These are phyloP conservation scores for Arabis alpina DNA, from an alignment of 345 rosid genomes.

Conservation along the genomic window DNA sequence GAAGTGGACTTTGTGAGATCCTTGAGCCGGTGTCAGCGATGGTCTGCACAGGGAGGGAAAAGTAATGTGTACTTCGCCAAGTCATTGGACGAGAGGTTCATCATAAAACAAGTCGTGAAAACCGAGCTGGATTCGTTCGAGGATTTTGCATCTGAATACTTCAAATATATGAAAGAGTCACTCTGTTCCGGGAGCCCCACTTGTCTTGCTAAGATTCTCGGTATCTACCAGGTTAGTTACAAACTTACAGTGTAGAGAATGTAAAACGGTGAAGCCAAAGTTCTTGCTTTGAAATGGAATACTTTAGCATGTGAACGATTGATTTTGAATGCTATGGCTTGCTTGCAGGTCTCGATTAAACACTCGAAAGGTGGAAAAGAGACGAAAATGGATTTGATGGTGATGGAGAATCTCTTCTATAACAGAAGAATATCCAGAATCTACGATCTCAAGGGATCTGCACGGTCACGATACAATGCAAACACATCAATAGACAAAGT, in stretches of 20 bases:
- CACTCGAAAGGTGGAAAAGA: slow-evolving; percentile 86
- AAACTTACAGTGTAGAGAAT: not conserved
- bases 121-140: slow-evolving; percentile 91
- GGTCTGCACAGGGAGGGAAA: slow-evolving; percentile 99
- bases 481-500: slow-evolving; percentile 78
- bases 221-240: slow-evolving; percentile 88
- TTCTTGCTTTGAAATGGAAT: not conserved
- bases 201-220: slow-evolving; percentile 95
- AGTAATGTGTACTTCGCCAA: slow-evolving; percentile 95
- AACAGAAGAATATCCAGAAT: slow-evolving; percentile 71
- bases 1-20: slow-evolving; percentile 84
- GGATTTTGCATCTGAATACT: slow-evolving; percentile 86
- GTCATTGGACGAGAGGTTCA: slow-evolving; percentile 93
- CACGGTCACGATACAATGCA: slow-evolving; percentile 78
- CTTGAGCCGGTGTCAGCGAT: slow-evolving; percentile 82
- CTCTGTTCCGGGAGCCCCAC: slow-evolving; percentile 84
- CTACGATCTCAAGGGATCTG: slow-evolving; percentile 94
- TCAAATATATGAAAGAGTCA: slow-evolving; percentile 74
- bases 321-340: slow-evolving; percentile 19
- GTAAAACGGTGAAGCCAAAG: not conserved
- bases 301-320: slow-evolving; percentile 2
- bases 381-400: slow-evolving; percentile 91
- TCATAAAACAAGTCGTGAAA: slow-evolving; percentile 87
- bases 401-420: slow-evolving; percentile 97
- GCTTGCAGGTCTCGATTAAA: slow-evolving; percentile 75